A percentile compares a stretch with the other conserved stretches of the same genome.
phyloP scores from a whole-genome alignment of 2,329 filamentous ascomycete species.

The Knufia petricola region DNA sequence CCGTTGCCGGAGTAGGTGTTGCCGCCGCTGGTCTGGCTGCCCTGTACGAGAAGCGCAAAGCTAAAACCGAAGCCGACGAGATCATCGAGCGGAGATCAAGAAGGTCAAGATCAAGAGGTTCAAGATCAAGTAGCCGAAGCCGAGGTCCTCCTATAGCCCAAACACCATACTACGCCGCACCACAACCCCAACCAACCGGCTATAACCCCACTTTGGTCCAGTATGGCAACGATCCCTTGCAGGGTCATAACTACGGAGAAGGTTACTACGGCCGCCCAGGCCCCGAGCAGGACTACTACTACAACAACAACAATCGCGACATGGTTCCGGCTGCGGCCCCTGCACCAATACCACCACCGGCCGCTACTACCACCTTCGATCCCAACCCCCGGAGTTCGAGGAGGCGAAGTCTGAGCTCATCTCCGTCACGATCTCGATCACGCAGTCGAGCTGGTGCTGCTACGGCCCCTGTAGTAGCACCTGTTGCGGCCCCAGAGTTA shows the following conservation, averaged over 20 bases:
- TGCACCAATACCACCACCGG: no score
- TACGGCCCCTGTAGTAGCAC: slow-evolving; percentile 49
- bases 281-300: slow-evolving; percentile 32
- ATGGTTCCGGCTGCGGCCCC: slow-evolving; percentile 32
- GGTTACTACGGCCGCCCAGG: slow-evolving; percentile 37
- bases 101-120: slow-evolving; percentile 37
- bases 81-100: slow-evolving; percentile 24
- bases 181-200: slow-evolving; percentile 33
- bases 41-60: slow-evolving; percentile 54
- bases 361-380: slow-evolving; percentile 13
- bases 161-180: slow-evolving; percentile 32
- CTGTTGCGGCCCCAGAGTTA: slow-evolving; percentile 48
- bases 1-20: slow-evolving; percentile 51
- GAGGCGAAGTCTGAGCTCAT: slow-evolving; percentile 34
- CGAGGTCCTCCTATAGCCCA: no score
- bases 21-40: slow-evolving; percentile 53
- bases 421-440: slow-evolving; percentile 25
- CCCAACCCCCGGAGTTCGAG: slow-evolving; percentile 25
- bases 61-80: slow-evolving; percentile 41
- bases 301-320: slow-evolving; percentile 28
- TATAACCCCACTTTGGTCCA: slow-evolving; percentile 49
- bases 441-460: slow-evolving; percentile 41
- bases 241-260: slow-evolving; percentile 42
- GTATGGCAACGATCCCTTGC: slow-evolving; percentile 54
- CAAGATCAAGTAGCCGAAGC: slow-evolving; percentile 33